Evolutionary conservation across 2,329 filamentous ascomycete species (phyloP).

Genomic region (Scedosporium apiospermum): DNA sequence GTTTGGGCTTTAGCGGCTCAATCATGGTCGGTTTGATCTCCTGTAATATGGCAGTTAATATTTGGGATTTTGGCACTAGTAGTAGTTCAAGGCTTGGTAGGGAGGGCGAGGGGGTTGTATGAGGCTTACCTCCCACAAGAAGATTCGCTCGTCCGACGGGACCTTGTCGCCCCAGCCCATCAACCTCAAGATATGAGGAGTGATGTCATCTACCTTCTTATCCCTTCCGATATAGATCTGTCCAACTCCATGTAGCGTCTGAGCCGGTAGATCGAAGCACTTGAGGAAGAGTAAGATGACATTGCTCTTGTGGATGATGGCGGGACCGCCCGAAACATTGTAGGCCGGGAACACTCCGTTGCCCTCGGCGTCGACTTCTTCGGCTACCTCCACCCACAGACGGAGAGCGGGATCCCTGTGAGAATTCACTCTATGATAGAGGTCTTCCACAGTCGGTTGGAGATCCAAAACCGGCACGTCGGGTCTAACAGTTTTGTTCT

Average conservation of each 20-base stretch:
- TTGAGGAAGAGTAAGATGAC: constrained; percentile 83
- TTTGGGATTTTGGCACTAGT: constrained; percentile 19
- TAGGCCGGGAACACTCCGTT: constrained; percentile 31
- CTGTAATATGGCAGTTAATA: constrained; percentile 12
- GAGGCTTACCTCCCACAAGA: constrained; percentile 63
- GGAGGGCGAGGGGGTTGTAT: not conserved
- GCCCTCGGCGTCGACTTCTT: constrained; percentile 57
- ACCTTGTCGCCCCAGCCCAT: constrained; percentile 82
- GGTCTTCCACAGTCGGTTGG: constrained; percentile 68
- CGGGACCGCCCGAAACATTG: not conserved
- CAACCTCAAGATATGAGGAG: constrained; percentile 64
- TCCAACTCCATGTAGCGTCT: constrained; percentile 66
- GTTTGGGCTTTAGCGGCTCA: constrained; percentile 83
- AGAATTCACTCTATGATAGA: constrained; percentile 40
- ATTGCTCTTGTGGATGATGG: constrained; percentile 45
- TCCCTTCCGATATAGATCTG: constrained; percentile 82
- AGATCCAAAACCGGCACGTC: constrained; percentile 77
- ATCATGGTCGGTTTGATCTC: constrained; percentile 99
- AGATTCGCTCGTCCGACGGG: constrained; percentile 47
- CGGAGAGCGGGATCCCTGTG: constrained; percentile 64
- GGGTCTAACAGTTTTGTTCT: constrained; percentile 91
- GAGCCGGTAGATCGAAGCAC: constrained; percentile 71
- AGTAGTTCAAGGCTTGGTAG: not conserved
- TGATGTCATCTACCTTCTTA: constrained; percentile 79
- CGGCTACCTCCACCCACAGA: constrained; percentile 76